Percentiles rank a stretch among this genome's conserved stretches.
These are phyloP conservation scores for Didymellaceae sp. DNA, from an alignment of 2,329 filamentous ascomycete species.

Conservation along the genomic window DNA sequence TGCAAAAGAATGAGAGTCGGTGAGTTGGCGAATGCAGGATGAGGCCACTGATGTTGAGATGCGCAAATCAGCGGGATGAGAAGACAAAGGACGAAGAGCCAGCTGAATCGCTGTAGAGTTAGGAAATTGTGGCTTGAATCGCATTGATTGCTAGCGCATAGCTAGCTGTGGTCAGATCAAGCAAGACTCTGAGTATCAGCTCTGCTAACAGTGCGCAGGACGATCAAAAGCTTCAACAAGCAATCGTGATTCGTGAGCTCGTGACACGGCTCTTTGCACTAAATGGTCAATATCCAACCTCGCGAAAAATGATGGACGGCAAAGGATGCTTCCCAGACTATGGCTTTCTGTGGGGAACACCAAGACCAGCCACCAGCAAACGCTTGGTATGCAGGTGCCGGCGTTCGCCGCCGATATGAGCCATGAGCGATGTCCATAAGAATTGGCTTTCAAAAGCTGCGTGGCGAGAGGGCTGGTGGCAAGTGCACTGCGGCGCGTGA, in stretches of 20 bases:
- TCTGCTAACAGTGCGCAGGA: slow-evolving; percentile 6
- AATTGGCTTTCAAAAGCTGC: not conserved
- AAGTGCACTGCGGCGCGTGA: not conserved
- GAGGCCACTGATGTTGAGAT: not conserved
- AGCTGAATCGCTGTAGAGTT: not conserved
- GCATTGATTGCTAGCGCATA: not conserved
- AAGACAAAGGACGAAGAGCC: not conserved
- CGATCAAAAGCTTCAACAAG: slow-evolving; percentile 13
- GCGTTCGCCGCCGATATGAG: not conserved
- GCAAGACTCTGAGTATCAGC: slow-evolving; percentile 1
- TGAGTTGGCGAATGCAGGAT: not conserved
- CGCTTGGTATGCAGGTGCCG: not conserved
- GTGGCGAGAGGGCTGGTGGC: slow-evolving; percentile 12
- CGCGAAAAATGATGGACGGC: not conserved
- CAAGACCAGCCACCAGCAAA: slow-evolving; percentile 12
- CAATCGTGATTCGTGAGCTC: slow-evolving; percentile 2
- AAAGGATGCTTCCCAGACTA: slow-evolving; percentile 7
- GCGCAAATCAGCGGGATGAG: not conserved
- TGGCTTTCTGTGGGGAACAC: slow-evolving; percentile 8
- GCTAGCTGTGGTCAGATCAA: not conserved
- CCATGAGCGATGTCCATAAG: not conserved
- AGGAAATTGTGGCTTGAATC: not conserved
- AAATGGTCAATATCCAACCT: slow-evolving; percentile 1
- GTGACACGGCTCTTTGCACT: slow-evolving; percentile 3
- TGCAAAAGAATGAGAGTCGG: not conserved